These are phyloP conservation scores for Taphrina flavorubra DNA, from an alignment of 1,139 yeast genomes.

Conservation along the genomic window DNA sequence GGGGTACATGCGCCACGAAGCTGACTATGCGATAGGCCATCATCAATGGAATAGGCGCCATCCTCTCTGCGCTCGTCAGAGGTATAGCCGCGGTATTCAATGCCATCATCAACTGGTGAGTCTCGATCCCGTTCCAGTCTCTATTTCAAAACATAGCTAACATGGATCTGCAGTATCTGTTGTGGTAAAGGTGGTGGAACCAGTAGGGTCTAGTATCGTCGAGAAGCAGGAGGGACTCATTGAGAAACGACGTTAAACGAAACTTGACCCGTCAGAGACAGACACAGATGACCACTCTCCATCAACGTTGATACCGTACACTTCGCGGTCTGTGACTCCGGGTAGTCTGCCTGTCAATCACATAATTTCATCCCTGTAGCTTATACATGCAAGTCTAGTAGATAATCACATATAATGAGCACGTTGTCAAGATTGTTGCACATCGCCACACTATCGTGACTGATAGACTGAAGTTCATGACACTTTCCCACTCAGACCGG, in stretches of 20 bases:
- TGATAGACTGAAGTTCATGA: too few species aligned
- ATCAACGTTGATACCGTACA: too few species aligned
- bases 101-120: constrained; percentile 33
- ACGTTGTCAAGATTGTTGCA: too few species aligned
- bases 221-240: not conserved
- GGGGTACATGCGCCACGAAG: not conserved
- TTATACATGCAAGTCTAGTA: too few species aligned
- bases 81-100: constrained; percentile 38
- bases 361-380: too few species aligned
- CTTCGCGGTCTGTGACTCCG: not conserved
- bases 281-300: too few species aligned
- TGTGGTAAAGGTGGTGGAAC: constrained; percentile 26
- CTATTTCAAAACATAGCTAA: too few species aligned
- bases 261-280: too few species aligned
- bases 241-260: not conserved
- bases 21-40: constrained; percentile 29
- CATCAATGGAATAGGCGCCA: constrained; percentile 38
- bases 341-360: not conserved
- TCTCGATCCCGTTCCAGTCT: not conserved
- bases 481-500: too few species aligned
- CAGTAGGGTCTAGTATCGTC: constrained; percentile 19
- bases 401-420: too few species aligned
- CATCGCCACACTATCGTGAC: too few species aligned
- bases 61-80: constrained; percentile 35
- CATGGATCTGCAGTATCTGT: constrained; percentile 2